These are phyloP conservation scores for Neurospora terricola DNA, from an alignment of 495 filamentous ascomycete genomes.

Conservation along the genomic window DNA sequence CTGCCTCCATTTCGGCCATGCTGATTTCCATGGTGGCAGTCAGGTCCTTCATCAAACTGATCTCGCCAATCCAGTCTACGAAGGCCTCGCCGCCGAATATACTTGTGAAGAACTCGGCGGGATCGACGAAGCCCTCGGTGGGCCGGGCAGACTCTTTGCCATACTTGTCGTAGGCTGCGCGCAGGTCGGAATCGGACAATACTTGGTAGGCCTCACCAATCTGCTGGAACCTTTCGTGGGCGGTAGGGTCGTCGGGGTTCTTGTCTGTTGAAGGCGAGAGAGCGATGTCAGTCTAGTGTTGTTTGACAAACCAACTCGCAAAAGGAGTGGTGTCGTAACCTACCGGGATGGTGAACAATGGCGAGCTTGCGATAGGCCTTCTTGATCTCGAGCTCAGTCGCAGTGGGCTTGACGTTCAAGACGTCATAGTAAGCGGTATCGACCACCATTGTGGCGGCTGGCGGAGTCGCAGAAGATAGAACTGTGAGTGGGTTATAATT, in stretches of 20 bases:
- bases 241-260: slow-evolving; percentile 94
- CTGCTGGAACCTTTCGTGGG: slow-evolving; percentile 83
- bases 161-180: slow-evolving; percentile 88
- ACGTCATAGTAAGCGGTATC: slow-evolving; percentile 86
- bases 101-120: slow-evolving; percentile 95
- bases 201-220: slow-evolving; percentile 99
- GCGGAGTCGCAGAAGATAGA: neutral
- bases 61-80: slow-evolving; percentile 81
- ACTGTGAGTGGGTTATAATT: neutral
- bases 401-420: slow-evolving; percentile 77
- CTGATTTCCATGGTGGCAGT: slow-evolving; percentile 88
- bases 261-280: slow-evolving; percentile 54
- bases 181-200: slow-evolving; percentile 73
- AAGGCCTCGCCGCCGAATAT: slow-evolving; percentile 98
- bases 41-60: slow-evolving; percentile 84
- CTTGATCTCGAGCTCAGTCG: slow-evolving; percentile 95
- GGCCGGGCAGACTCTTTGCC: slow-evolving; percentile 90
- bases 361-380: slow-evolving; percentile 98
- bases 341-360: slow-evolving; percentile 59
- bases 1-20: slow-evolving; percentile 59
- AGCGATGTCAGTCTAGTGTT: slow-evolving; percentile 3
- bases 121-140: slow-evolving; percentile 86
- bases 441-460: slow-evolving; percentile 54
- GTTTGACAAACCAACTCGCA: neutral
- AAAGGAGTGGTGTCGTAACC: slow-evolving; percentile 6